A percentile compares a stretch with the other conserved stretches of the same genome.
phyloP scores from a whole-genome alignment of 176 grass and related monocot species.

The Oryza rufipogon region DNA sequence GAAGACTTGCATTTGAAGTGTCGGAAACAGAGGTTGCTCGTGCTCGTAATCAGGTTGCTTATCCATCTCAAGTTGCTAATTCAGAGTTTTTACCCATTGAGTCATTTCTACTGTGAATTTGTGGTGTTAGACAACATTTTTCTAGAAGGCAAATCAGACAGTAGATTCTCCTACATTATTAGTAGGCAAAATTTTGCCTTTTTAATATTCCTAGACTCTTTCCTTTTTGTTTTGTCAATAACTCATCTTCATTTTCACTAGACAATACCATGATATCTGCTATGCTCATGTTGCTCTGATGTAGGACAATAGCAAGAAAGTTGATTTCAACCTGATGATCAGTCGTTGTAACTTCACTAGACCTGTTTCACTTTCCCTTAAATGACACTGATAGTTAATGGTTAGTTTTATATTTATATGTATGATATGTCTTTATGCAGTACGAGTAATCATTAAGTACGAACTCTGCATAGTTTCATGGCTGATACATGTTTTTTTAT shows the following conservation, averaged over 20 bases:
- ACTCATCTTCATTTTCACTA: conserved; percentile 4
- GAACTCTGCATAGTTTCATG: background rate
- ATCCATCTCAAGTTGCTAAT: conserved; percentile 13
- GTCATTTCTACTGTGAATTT: conserved; percentile 11
- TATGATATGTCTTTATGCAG: conserved; percentile 15
- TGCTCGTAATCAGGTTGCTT: conserved; percentile 85
- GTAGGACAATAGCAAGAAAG: background rate
- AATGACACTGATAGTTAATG: conserved; percentile 16
- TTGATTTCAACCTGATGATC: background rate
- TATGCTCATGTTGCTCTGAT: conserved; percentile 7
- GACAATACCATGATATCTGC: background rate
- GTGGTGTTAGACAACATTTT: conserved; percentile 13
- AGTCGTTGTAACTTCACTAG: conserved; percentile 9
- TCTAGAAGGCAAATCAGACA: conserved; percentile 21
- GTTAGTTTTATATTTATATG: background rate
- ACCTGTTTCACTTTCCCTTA: conserved; percentile 6
- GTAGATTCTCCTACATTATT: background rate
- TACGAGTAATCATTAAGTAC: background rate
- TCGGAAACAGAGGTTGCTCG: conserved; percentile 79
- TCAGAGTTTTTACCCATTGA: conserved; percentile 11
- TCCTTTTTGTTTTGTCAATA: conserved; percentile 12
- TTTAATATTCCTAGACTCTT: background rate
- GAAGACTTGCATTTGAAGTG: conserved; percentile 75
- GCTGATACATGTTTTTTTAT: background rate
- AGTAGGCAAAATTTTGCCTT: too few relatives aligned